Evolutionary conservation across 1,284 basidiomycete genomes (phyloP).

Genomic region (Sanghuangporus weigelae): DNA sequence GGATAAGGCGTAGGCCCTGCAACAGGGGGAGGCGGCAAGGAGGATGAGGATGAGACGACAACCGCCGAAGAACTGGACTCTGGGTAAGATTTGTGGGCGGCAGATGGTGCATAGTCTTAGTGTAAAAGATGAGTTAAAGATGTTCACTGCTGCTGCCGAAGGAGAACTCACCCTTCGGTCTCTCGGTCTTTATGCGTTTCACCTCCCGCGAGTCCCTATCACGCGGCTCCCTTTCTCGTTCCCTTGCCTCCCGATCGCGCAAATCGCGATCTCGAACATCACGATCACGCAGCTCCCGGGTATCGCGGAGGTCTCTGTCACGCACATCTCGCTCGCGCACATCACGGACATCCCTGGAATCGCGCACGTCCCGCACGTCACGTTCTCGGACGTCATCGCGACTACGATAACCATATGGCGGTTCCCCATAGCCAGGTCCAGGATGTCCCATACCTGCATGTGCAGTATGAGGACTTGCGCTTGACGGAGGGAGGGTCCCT

Average conservation of each 20-base stretch:
- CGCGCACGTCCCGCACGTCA: constrained; percentile 11
- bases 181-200: constrained; percentile 34
- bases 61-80: constrained; percentile 19
- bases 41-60: constrained; percentile 21
- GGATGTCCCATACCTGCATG: constrained; percentile 12
- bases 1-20: constrained; percentile 34
- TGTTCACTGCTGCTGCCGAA: background rate
- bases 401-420: constrained; percentile 20
- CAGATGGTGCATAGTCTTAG: constrained; percentile 11
- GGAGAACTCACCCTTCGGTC: constrained; percentile 30
- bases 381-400: constrained; percentile 21
- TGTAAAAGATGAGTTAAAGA: background rate
- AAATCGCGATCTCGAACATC: constrained; percentile 5
- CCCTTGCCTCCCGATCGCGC: background rate
- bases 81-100: constrained; percentile 8
- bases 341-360: constrained; percentile 12
- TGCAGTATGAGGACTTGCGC: constrained; percentile 18
- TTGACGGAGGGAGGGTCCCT: constrained; percentile 20
- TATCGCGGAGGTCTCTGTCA: constrained; percentile 18
- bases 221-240: constrained; percentile 22
- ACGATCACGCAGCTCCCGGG: constrained; percentile 5
- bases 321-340: constrained; percentile 22
- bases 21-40: constrained; percentile 24
- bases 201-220: constrained; percentile 26
- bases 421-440: constrained; percentile 19